Conservation (phyloP, 805 yeast species). For the Henningerozyma blattae region DNA sequence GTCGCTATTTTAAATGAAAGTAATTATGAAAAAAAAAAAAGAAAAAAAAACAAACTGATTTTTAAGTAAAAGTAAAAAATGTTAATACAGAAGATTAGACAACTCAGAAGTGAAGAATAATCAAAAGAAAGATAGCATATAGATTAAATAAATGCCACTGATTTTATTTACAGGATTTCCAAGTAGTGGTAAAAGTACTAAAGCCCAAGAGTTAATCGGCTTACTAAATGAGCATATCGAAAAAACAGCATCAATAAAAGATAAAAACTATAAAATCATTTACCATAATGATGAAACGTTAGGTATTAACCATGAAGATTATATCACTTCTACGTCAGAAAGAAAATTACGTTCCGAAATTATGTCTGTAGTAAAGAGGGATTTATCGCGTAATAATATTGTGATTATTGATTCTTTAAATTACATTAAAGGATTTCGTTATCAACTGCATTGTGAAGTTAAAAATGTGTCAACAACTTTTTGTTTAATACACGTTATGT, state of each 20-base stretch:
- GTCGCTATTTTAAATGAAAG: too few species aligned
- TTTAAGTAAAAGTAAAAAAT: too few species aligned
- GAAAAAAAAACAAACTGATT: too few species aligned
- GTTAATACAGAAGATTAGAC: too few species aligned
- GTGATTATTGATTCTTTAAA: conserved; percentile 80
- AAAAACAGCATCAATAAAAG: conserved; percentile 27
- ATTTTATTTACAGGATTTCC: conserved; percentile 79
- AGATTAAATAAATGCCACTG: too few species aligned
- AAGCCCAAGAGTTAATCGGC: conserved; percentile 45
- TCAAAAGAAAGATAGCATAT: too few species aligned
- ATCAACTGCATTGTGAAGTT: conserved; percentile 89
- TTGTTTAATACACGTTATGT: conserved; percentile 69
- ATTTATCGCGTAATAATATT: conserved; percentile 50
- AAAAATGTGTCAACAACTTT: conserved; percentile 73
- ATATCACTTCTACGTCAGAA: conserved; percentile 63
- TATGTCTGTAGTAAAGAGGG: conserved; percentile 80
- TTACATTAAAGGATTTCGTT: conserved; percentile 90
- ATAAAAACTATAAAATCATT: conserved; percentile 38
- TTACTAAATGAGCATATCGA: conserved; percentile 35
- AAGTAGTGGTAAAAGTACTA: conserved; percentile 67
- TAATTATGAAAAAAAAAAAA: too few species aligned
- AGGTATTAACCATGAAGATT: conserved; percentile 57
- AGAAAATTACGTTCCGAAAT: conserved; percentile 75
- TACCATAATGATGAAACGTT: conserved; percentile 69
- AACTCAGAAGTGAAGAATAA: too few species aligned